Evolutionary conservation across 2,329 filamentous ascomycete genomes (phyloP), one percentile per base, ranked within the genome.

Genomic region (Helminthosporium solani): DNA sequence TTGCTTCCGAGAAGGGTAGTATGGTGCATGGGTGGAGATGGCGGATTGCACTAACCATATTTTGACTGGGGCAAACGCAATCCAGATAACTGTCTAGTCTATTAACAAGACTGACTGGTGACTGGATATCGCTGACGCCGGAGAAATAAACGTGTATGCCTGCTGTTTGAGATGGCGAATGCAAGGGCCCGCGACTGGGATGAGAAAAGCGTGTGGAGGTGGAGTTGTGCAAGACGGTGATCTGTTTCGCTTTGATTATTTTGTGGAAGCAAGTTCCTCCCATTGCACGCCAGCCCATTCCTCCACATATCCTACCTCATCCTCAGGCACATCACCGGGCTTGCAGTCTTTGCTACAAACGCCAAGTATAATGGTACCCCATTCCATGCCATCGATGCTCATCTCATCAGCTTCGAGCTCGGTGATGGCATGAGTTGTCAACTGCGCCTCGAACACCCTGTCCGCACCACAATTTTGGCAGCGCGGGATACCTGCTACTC

Each of bases 201-300:
- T n/a, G n/a, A n/a, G n/a, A 19, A n/a, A 37, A 7, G 15, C 20
- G 34, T 9, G 16, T 9, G 20, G 8, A 25, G 31, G 6, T 33
- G 31, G n/a, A 18, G 31, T 18, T 18, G 15, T 18, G 31, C 21
- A 21, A 15, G 30, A 23, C n/a, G 40, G 30, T 16, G 31, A 28
- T 12, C 18, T 28, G 15, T 11, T 16, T 40, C 7, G 25, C 8
- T 16, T 42, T 21, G 31, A 14, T 46, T 21, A 54, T 40, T 45
- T 61, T 47, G 57, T 60, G 16, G 57, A 53, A 11, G 64, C 65
- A 33, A 75, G 62, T 70, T 96, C 91, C 72, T 99, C 94, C 94
- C 92, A 99, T 71, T 99, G 94, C 54, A 97, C 94, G 6, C 92
- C 94, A n/a, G 82, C 84, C 92, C 94, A 99, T 72, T 99, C 94